Evolutionary conservation across 805 yeast genomes (phyloP).

Genomic region (Metschnikowia proteae): DNA sequence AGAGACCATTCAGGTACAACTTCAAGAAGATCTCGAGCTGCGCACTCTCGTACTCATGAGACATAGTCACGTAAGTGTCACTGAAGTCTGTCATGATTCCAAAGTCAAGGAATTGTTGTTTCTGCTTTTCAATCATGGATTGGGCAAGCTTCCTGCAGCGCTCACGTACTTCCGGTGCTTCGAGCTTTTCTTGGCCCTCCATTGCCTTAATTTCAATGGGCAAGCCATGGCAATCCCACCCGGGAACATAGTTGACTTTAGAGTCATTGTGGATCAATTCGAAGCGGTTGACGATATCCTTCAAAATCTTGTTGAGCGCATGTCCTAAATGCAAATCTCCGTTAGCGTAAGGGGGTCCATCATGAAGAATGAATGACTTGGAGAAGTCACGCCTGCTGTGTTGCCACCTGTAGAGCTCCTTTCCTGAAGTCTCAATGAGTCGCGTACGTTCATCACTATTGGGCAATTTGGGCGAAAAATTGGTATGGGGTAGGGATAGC

Average conservation of each 20-base stretch:
- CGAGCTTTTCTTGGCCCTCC: conserved; percentile 29
- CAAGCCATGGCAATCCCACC: conserved; percentile 99
- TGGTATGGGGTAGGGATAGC: conserved; percentile 62
- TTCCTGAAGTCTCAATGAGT: conserved; percentile 51
- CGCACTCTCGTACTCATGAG: conserved; percentile 63
- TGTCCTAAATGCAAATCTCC: conserved; percentile 92
- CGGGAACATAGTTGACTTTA: conserved; percentile 73
- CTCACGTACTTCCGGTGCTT: conserved; percentile 53
- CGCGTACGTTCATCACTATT: conserved; percentile 35
- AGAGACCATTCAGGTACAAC: conserved; percentile 61
- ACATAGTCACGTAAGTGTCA: conserved; percentile 68
- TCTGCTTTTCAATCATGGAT: conserved; percentile 62
- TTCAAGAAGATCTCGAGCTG: conserved; percentile 70
- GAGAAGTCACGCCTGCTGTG: conserved; percentile 12
- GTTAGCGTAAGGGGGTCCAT: conserved; percentile 98
- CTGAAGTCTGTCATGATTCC: conserved; percentile 85
- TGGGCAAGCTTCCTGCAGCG: conserved; percentile 67
- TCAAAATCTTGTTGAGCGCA: conserved; percentile 82
- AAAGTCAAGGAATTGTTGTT: conserved; percentile 57
- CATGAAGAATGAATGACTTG: conserved; percentile 68
- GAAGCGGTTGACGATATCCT: conserved; percentile 78
- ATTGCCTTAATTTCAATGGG: conserved; percentile 92
- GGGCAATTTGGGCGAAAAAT: conserved; percentile 52
- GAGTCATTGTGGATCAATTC: conserved; percentile 57
- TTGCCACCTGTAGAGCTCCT: conserved; percentile 64